Evolutionary conservation across 345 rosid genomes (phyloP), one percentile per base, ranked within the genome.

Genomic region (Heritiera fomes): DNA sequence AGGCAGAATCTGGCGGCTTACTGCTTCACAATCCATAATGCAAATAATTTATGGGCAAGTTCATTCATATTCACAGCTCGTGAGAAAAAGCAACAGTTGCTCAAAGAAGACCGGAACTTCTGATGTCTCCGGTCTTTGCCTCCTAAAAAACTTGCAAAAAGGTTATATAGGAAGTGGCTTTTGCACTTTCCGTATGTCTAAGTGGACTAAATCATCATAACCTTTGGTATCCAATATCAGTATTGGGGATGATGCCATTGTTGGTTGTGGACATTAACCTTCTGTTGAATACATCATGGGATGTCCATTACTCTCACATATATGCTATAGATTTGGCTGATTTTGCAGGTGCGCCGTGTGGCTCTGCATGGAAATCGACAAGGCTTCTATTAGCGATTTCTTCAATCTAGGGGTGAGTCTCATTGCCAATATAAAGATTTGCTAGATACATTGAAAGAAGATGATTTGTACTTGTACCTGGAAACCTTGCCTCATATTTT

Each of bases 171-270:
- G 65, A 14, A 77, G 66, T 67, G 65, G 66, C 63, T 77, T 77
- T 77, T 67, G 13, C 30, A 68, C 46, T 76, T 67, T 77, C 67
- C 34, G 12, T 40, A 7, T 55, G 30, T 20, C 52, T 20, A 53
- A 20, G 14, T 13, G 34, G 67, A 63, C 14, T 28, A 55, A 1
- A 43, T 56, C 53, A 17, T 5, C 3, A 7, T 38, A 41, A 41
- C 17, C 4, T 45, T 53, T 11, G 0, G 7, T 4, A 7, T 14
- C 7, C 28, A 18, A 46, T 46, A 47, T 52, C 11, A 41, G 13
- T n/a, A 38, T 41, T 59, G 75, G 30, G 58, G 56, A 60, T 65
- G 75, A 71, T 59, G 66, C 67, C 67, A 7, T 38, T 73, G 76
- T 38, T 73, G 17, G 63, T 72, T 72, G 63, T 34, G 63, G 63